These are phyloP conservation scores for Blastocystis sp. DNA, from an alignment of 352 stramenopile species.

Conservation along the genomic window DNA sequence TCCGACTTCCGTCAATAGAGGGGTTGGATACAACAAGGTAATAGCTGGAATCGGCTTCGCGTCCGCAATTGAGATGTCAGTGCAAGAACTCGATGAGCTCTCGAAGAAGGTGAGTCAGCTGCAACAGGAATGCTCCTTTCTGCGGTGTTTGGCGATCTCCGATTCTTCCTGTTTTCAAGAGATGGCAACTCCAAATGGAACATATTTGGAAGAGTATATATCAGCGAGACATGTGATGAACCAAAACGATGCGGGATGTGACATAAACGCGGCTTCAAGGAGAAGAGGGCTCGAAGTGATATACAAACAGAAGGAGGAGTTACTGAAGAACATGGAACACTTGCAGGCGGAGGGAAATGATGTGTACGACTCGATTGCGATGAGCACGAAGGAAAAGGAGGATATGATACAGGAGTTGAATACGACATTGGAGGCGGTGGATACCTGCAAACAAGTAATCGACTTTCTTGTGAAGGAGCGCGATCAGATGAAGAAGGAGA, in stretches of 20 bases:
- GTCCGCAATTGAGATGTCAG: neutral
- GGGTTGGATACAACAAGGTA: too few relatives aligned
- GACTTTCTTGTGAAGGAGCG: constrained; percentile 44
- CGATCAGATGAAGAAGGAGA: constrained; percentile 39
- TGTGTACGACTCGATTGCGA: constrained; percentile 25
- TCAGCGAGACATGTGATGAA: neutral
- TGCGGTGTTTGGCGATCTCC: neutral
- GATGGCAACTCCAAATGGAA: neutral
- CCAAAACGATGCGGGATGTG: neutral
- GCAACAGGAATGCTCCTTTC: neutral
- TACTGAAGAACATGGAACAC: neutral
- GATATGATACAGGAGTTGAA: neutral
- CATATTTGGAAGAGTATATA: neutral
- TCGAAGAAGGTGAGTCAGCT: neutral
- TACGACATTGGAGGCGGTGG: constrained; percentile 3
- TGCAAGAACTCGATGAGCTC: neutral
- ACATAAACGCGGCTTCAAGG: neutral
- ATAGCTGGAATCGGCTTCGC: too few relatives aligned
- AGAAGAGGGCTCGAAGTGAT: neutral
- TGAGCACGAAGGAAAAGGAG: constrained; percentile 8
- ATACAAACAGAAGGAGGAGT: neutral
- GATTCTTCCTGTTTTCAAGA: neutral
- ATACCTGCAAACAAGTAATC: constrained; percentile 44
- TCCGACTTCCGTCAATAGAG: too few relatives aligned
- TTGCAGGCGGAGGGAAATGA: constrained; percentile 25